A percentile compares a stretch with the other conserved stretches of the same genome.
Conservation (phyloP, 768 basidiomycete genomes). For the Leccinum broughii region DNA sequence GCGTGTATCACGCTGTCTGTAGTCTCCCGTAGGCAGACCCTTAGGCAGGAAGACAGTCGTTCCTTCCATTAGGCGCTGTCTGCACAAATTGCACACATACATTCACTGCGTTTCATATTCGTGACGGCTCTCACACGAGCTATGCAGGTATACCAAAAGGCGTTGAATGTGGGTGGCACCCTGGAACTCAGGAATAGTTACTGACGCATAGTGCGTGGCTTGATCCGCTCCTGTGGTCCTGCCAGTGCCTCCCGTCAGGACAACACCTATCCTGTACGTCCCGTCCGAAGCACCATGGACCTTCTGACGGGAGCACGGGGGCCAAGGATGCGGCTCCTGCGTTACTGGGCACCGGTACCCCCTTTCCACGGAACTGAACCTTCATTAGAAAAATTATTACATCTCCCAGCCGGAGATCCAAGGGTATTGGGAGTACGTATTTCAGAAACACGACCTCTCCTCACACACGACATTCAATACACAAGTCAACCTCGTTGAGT, state of each 20-base stretch:
- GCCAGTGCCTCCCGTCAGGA: background rate
- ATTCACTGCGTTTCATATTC: background rate
- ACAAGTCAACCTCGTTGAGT: slow-evolving; percentile 40
- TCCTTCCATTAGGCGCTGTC: background rate
- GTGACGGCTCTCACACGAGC: slow-evolving; percentile 23
- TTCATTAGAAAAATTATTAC: background rate
- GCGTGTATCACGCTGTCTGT: slow-evolving; percentile 2
- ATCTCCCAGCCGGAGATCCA: slow-evolving; percentile 9
- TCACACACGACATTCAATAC: slow-evolving; percentile 39
- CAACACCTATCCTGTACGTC: slow-evolving; percentile 9
- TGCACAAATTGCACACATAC: background rate
- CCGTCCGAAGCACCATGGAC: background rate
- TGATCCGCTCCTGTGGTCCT: background rate
- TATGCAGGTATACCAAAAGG: slow-evolving; percentile 4
- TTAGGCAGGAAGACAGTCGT: too few species aligned
- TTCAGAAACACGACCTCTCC: slow-evolving; percentile 40
- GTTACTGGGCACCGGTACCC: slow-evolving; percentile 1
- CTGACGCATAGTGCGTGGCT: slow-evolving; percentile 1
- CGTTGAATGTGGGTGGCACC: background rate
- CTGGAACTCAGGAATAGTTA: background rate
- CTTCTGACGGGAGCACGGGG: background rate
- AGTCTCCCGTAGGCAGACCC: too few species aligned
- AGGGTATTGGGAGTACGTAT: slow-evolving; percentile 43
- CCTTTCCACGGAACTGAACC: slow-evolving; percentile 4
- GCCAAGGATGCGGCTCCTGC: slow-evolving; percentile 2